phyloP scores from a whole-genome alignment of 257 asterid species.

The Plantago major region DNA sequence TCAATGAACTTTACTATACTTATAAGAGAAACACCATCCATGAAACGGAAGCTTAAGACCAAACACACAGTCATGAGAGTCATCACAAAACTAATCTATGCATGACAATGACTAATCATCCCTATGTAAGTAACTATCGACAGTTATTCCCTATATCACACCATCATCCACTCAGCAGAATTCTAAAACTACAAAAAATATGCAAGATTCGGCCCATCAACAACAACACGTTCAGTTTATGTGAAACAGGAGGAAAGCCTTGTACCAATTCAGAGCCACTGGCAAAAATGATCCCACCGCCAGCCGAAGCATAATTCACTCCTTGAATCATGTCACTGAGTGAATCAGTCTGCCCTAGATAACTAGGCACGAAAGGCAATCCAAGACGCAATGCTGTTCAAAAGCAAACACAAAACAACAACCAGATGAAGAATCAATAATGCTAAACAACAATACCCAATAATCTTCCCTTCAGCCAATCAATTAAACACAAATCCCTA shows the following conservation, averaged over 20 bases:
- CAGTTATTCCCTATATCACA: no score
- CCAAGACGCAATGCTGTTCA: constrained; percentile 71
- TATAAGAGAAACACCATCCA: no score
- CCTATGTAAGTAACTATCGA: no score
- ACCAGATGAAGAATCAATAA: constrained; percentile 4
- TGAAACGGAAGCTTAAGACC: no score
- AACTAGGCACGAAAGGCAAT: constrained; percentile 84
- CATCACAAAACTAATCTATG: no score
- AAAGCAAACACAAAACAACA: constrained; percentile 13
- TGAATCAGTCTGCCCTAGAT: constrained; percentile 63
- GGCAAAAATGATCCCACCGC: constrained; percentile 84
- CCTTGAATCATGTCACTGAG: constrained; percentile 62
- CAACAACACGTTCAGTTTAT: no score
- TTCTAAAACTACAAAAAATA: neutral
- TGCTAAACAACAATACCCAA: neutral
- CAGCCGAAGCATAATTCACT: constrained; percentile 94
- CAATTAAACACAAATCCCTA: neutral
- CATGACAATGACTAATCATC: no score
- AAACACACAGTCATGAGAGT: no score
- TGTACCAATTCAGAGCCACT: constrained; percentile 93
- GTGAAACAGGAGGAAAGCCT: neutral
- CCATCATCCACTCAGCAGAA: neutral
- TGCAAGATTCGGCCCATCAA: neutral
- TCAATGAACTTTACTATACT: no score
- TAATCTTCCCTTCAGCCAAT: neutral